Percentiles rank a stretch among this genome's conserved stretches.
Conservation (phyloP, 257 asterid genomes). For the Solanum chilense region DNA sequence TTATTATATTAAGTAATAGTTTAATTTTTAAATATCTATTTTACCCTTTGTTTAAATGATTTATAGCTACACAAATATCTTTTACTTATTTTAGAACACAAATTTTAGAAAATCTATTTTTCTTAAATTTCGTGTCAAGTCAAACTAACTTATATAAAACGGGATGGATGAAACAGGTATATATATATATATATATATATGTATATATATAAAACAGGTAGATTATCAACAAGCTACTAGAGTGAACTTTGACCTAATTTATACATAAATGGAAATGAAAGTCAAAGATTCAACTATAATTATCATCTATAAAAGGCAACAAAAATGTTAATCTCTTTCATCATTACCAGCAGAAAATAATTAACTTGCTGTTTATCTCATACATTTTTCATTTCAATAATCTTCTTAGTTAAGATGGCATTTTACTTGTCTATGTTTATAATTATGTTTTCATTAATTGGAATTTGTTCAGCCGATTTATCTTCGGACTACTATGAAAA, state of each 20-base stretch:
- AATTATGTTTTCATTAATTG: background rate
- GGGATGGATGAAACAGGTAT: background rate
- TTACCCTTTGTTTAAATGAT: no score
- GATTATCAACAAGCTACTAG: background rate
- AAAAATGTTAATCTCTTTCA: background rate
- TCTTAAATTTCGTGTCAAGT: no score
- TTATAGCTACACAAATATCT: no score
- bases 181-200: no score
- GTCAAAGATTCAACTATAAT: background rate
- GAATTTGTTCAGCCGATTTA: conserved; percentile 9
- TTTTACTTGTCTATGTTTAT: background rate
- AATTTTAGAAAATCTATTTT: no score
- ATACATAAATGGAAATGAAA: background rate
- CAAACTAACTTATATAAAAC: no score
- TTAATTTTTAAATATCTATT: no score
- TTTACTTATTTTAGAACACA: background rate
- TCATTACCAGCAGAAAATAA: background rate
- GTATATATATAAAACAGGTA: no score
- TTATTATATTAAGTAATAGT: no score
- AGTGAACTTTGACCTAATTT: background rate
- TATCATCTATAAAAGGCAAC: background rate
- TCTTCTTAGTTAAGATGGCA: background rate
- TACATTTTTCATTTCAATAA: background rate
- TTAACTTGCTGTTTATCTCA: background rate
- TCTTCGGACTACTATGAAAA: conserved; percentile 22